phyloP scores from a whole-genome alignment of 2,329 filamentous ascomycete genomes.

The Nigrospora oryzae region DNA sequence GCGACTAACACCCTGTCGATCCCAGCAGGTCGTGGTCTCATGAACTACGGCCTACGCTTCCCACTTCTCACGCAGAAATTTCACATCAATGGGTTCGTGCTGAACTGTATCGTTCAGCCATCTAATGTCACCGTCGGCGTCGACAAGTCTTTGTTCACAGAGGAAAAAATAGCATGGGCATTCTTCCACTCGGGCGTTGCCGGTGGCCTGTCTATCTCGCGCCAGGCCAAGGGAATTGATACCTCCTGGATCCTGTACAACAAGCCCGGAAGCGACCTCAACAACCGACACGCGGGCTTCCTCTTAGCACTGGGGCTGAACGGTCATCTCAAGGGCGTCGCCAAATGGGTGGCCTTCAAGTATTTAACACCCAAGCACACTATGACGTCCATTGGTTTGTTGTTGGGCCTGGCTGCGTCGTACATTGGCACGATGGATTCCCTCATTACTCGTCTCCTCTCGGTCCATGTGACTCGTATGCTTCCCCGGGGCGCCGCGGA shows the following conservation, averaged over 20 bases:
- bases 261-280: conserved; percentile 78
- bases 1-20: conserved; percentile 84
- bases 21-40: conserved; percentile 75
- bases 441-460: conserved; percentile 83
- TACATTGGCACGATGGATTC: conserved; percentile 97
- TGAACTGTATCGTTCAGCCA: conserved; percentile 86
- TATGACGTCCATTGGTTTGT: conserved; percentile 96
- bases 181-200: conserved; percentile 97
- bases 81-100: conserved; percentile 80
- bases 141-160: conserved; percentile 77
- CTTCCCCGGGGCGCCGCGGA: conserved; percentile 87
- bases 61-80: conserved; percentile 91
- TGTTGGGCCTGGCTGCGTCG: conserved; percentile 85
- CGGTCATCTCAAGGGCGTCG: conserved; percentile 85
- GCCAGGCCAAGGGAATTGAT: conserved; percentile 84
- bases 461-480: conserved; percentile 93
- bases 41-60: conserved; percentile 80
- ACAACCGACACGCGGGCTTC: conserved; percentile 93
- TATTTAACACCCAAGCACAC: conserved; percentile 98
- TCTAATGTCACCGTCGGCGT: conserved; percentile 89
- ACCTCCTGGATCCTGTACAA: conserved; percentile 99
- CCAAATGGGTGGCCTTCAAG: conserved; percentile 98
- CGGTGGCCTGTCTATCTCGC: conserved; percentile 86
- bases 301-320: conserved; percentile 85
- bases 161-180: conserved; percentile 96